These are phyloP conservation scores for Ambrosia artemisiifolia DNA, from an alignment of 129 eudicot genomes.

Conservation along the genomic window DNA sequence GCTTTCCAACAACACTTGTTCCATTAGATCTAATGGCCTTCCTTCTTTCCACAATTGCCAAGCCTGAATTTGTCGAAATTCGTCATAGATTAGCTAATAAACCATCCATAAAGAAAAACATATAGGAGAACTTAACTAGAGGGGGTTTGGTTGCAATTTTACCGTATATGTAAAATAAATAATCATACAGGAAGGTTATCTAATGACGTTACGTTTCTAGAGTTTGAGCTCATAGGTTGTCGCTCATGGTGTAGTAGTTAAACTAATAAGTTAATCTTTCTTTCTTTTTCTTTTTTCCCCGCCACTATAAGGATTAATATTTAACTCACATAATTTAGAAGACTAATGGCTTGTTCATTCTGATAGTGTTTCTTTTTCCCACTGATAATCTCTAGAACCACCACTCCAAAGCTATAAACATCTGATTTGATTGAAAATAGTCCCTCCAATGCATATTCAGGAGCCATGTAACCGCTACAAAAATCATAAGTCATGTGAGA, in stretches of 20 bases:
- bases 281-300: not conserved
- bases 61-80: constrained; percentile 32
- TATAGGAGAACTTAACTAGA: not conserved
- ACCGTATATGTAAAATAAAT: not conserved
- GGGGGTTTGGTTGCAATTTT: not conserved
- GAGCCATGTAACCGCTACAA: constrained; percentile 51
- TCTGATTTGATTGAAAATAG: constrained; percentile 44
- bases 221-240: not conserved
- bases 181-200: not conserved
- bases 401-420: constrained; percentile 46
- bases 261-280: not conserved
- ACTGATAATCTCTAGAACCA: constrained; percentile 44
- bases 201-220: not conserved
- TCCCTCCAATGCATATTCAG: constrained; percentile 48
- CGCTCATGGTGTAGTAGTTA: not conserved
- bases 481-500: not conserved
- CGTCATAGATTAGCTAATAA: constrained; percentile 6
- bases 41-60: constrained; percentile 45
- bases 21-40: constrained; percentile 37
- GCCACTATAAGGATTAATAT: not conserved
- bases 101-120: not conserved
- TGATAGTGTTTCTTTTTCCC: constrained; percentile 49
- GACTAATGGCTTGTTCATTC: constrained; percentile 40
- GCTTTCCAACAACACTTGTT: constrained; percentile 26
- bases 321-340: constrained; percentile 48